Evolutionary conservation across 164 flowering plant species (phyloP).

Genomic region (Chimonanthus salicifolius): DNA sequence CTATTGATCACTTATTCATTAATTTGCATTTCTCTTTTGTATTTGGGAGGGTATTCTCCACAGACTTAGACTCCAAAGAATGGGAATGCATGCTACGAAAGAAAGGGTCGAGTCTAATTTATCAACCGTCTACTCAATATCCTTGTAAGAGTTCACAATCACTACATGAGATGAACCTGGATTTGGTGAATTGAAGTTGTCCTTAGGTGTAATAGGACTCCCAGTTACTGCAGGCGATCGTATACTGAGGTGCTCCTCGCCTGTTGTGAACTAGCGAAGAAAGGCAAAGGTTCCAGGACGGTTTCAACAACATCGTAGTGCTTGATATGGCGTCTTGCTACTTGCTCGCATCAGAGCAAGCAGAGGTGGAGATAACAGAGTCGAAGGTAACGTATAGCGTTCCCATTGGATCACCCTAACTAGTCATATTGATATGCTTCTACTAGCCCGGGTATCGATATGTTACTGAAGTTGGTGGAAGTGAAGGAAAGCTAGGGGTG

Average conservation of each 20-base stretch:
- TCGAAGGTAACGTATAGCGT: neutral
- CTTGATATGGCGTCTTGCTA: neutral
- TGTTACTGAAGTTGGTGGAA: too few species aligned
- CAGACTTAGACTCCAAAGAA: too few species aligned
- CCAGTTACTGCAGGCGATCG: constrained; percentile 10
- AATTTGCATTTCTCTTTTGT: too few species aligned
- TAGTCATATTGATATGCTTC: too few species aligned
- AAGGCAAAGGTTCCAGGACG: too few species aligned
- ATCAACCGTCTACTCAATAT: constrained; percentile 3
- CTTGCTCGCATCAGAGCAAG: neutral
- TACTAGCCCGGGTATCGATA: too few species aligned
- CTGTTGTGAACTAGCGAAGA: too few species aligned
- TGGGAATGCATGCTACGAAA: too few species aligned
- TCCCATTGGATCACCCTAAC: neutral
- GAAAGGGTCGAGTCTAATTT: neutral
- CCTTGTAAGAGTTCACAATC: constrained; percentile 6
- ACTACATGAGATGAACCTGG: constrained; percentile 2
- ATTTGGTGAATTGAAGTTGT: constrained; percentile 14
- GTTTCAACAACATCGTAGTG: too few species aligned
- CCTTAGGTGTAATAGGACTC: constrained; percentile 15
- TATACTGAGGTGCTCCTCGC: constrained; percentile 10
- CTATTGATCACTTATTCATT: too few species aligned
- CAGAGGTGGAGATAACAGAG: neutral
- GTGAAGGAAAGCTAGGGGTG: too few species aligned
- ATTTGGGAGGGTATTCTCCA: too few species aligned